A percentile compares a stretch with the other conserved stretches of the same genome.
Evolutionary conservation across 768 basidiomycete genomes (phyloP).

Genomic region (Xerocomus potaroensis): DNA sequence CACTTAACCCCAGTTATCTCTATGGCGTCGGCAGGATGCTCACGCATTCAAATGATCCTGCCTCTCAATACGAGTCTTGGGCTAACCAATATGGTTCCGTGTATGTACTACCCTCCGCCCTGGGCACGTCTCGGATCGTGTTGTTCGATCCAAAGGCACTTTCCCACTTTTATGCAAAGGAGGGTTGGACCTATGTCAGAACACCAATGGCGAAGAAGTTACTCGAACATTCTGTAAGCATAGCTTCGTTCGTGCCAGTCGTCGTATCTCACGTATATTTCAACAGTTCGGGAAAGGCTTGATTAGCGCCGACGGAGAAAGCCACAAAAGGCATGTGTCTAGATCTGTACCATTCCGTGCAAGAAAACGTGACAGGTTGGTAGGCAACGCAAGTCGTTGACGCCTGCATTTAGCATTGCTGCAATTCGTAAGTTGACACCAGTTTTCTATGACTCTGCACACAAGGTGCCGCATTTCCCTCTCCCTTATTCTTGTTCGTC

Average conservation of each 20-base stretch:
- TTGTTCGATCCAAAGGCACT: slow-evolving; percentile 38
- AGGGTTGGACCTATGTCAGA: slow-evolving; percentile 37
- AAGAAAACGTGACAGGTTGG: neutral
- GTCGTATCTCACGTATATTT: too few species aligned
- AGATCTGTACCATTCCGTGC: neutral
- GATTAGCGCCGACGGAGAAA: slow-evolving; percentile 35
- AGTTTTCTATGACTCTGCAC: slow-evolving; percentile 27
- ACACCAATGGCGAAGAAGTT: slow-evolving; percentile 18
- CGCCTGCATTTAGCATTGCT: slow-evolving; percentile 24
- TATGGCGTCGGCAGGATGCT: slow-evolving; percentile 12
- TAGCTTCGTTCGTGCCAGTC: too few species aligned
- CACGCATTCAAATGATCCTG: slow-evolving; percentile 21
- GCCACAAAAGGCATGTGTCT: slow-evolving; percentile 41
- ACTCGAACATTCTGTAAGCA: slow-evolving; percentile 27
- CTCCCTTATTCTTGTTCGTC: neutral
- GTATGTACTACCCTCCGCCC: slow-evolving; percentile 26
- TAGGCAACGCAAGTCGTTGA: slow-evolving; percentile 26
- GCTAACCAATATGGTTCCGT: too few species aligned
- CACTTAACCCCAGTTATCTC: slow-evolving; percentile 13
- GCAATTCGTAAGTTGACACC: slow-evolving; percentile 20
- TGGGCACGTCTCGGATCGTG: slow-evolving; percentile 35
- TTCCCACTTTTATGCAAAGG: slow-evolving; percentile 46
- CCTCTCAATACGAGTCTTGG: slow-evolving; percentile 22
- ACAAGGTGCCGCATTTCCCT: slow-evolving; percentile 15
- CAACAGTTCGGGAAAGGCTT: slow-evolving; percentile 29